Evolutionary conservation across 163 green algal species (phyloP).

Genomic region (Smithsoniella earleae): DNA sequence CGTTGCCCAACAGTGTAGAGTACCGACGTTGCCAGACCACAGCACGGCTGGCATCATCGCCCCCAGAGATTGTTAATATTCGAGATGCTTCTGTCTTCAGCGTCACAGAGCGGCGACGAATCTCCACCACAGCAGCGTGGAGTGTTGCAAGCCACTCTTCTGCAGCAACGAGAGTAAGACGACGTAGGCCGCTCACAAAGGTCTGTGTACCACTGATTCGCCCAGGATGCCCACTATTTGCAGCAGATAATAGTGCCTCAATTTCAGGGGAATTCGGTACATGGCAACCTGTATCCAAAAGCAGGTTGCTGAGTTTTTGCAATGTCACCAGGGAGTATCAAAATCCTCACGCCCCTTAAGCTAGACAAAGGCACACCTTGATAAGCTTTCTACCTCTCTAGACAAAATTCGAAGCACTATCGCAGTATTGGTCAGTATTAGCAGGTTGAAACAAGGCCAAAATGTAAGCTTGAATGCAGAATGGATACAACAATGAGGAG

Average conservation of each 20-base stretch:
- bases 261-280: neutral
- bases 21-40: slow-evolving; percentile 24
- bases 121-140: slow-evolving; percentile 19
- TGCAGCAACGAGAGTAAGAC: slow-evolving; percentile 12
- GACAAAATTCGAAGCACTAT: no score
- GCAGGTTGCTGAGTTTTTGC: no score
- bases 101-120: slow-evolving; percentile 6
- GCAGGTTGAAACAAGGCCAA: no score
- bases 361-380: no score
- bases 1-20: slow-evolving; percentile 6
- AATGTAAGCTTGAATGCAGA: no score
- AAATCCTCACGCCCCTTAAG: no score
- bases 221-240: neutral
- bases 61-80: neutral
- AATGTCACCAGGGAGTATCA: no score
- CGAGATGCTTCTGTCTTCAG: slow-evolving; percentile 5
- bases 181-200: neutral
- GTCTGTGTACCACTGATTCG: neutral
- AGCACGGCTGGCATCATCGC: slow-evolving; percentile 2
- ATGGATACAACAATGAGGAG: no score
- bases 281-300: no score
- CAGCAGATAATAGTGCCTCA: neutral
- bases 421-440: no score
- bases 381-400: no score
- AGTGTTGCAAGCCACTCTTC: slow-evolving; percentile 5